phyloP scores from a whole-genome alignment of 2,329 filamentous ascomycete species.

The Biscogniauxia mediterranea region DNA sequence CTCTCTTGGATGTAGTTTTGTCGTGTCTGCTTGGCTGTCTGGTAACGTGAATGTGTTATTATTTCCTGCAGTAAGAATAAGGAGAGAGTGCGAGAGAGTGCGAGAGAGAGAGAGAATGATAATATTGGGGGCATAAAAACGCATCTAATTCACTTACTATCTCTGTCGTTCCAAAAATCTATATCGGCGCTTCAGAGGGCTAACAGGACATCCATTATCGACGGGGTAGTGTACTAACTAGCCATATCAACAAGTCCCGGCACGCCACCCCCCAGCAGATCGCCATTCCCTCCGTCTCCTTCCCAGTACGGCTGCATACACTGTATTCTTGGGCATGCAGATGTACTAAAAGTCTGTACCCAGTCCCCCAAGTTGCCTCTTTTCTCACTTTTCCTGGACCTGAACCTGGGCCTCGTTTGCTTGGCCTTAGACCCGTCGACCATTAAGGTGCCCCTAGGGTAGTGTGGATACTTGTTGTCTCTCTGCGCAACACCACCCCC shows the following conservation, averaged over 20 bases:
- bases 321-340: constrained; percentile 31
- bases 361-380: constrained; percentile 30
- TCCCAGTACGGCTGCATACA: constrained; percentile 34
- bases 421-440: constrained; percentile 30
- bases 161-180: constrained; percentile 5
- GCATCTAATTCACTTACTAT: background rate
- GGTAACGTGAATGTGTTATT: background rate
- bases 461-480: constrained; percentile 30
- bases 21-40: background rate
- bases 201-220: constrained; percentile 15
- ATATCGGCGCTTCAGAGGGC: constrained; percentile 10
- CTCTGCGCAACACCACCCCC: constrained; percentile 32
- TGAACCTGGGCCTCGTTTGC: constrained; percentile 29
- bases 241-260: constrained; percentile 28
- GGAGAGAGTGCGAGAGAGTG: background rate
- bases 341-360: constrained; percentile 35
- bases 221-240: constrained; percentile 10
- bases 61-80: background rate
- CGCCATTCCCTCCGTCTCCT: constrained; percentile 34
- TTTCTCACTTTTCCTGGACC: constrained; percentile 21
- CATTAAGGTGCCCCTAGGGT: constrained; percentile 30
- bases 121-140: background rate
- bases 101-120: background rate
- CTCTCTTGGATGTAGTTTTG: background rate
- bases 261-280: constrained; percentile 31